Evolutionary conservation across 331 rosid genomes (phyloP).

Genomic region (Telfairia occidentalis): DNA sequence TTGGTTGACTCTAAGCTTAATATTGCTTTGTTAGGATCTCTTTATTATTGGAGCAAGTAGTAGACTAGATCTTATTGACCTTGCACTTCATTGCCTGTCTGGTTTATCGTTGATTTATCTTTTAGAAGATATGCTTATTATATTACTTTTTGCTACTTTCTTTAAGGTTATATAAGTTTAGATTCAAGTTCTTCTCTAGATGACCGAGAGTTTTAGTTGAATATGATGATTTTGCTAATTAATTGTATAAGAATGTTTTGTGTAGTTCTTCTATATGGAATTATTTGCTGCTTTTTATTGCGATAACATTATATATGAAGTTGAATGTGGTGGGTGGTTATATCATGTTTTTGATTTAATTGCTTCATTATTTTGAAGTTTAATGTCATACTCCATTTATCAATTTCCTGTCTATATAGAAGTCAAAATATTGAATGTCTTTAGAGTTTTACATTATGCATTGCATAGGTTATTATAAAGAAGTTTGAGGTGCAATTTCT

Average conservation of each 20-base stretch:
- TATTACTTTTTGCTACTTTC: conserved; percentile 10
- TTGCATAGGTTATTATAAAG: too few species aligned
- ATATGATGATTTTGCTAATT: conserved; percentile 37
- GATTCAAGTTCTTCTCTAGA: conserved; percentile 46
- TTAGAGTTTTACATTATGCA: too few species aligned
- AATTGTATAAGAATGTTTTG: background rate
- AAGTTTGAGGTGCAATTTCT: too few species aligned
- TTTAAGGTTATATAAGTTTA: conserved; percentile 47
- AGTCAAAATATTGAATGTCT: too few species aligned
- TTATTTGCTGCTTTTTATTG: too few species aligned
- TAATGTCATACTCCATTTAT: too few species aligned
- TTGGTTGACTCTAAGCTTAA: too few species aligned
- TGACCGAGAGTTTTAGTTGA: conserved; percentile 53
- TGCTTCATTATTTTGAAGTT: too few species aligned
- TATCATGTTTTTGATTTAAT: background rate
- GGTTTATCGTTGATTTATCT: background rate
- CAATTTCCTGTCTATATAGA: too few species aligned
- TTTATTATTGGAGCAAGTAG: conserved; percentile 96
- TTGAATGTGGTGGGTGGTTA: background rate
- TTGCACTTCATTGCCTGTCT: conserved; percentile 41
- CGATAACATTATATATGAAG: background rate
- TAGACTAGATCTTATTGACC: conserved; percentile 93
- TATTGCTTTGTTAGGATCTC: conserved; percentile 49
- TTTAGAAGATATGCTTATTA: background rate
- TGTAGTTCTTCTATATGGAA: background rate